phyloP scores from a whole-genome alignment of 306 rosid species.

The Senna siamea region DNA sequence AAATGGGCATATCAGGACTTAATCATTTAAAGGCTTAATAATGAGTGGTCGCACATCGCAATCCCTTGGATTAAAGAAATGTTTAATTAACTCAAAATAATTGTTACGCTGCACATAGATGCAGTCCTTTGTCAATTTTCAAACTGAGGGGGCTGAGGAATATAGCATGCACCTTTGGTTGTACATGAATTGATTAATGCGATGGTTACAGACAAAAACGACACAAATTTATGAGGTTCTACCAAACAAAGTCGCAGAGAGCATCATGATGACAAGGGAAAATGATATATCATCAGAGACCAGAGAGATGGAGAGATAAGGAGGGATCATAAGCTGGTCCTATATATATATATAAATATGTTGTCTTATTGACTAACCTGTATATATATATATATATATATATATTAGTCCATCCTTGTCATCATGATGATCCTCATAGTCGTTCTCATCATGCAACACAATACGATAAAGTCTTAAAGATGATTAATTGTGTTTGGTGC shows the following conservation, averaged over 20 bases:
- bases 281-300: conserved; percentile 38
- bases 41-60: not conserved
- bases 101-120: not conserved
- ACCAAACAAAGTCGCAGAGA: conserved; percentile 43
- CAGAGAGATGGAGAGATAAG: conserved; percentile 29
- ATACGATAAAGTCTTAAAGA: not conserved
- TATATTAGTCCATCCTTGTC: not conserved
- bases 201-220: not conserved
- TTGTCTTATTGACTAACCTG: conserved; percentile 35
- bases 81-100: not conserved
- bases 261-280: conserved; percentile 34
- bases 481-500: conserved; percentile 30
- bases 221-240: conserved; percentile 35
- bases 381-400: not conserved
- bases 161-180: not conserved
- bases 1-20: not conserved
- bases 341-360: not conserved
- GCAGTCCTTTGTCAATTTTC: not conserved
- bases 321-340: conserved; percentile 35
- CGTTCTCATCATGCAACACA: not conserved
- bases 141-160: not conserved
- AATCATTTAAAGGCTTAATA: no score
- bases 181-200: conserved; percentile 13
- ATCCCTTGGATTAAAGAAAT: not conserved
- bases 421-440: not conserved